Evolutionary conservation across 2,329 filamentous ascomycete species (phyloP).

Genomic region (Epichloe baconii): DNA sequence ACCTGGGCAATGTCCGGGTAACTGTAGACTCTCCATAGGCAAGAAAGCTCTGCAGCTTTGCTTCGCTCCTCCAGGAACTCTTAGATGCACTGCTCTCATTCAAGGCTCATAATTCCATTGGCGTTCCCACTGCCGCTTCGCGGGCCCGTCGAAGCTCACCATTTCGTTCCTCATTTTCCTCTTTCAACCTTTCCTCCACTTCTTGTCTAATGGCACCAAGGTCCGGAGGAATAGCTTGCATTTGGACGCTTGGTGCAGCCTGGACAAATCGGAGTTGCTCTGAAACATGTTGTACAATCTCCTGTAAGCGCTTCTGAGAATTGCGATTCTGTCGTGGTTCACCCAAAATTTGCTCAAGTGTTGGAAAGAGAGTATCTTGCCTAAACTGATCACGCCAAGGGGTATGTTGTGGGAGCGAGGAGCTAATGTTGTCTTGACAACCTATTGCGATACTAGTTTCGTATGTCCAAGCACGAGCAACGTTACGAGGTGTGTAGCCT

Average conservation of each 20-base stretch:
- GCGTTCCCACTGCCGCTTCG: constrained; percentile 43
- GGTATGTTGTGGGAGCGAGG: constrained; percentile 64
- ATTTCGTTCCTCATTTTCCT: constrained; percentile 48
- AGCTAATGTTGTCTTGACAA: constrained; percentile 54
- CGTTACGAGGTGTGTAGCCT: constrained; percentile 92
- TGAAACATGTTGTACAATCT: constrained; percentile 63
- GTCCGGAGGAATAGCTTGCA: constrained; percentile 67
- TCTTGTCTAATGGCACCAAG: constrained; percentile 54
- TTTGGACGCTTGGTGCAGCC: constrained; percentile 76
- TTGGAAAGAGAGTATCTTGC: constrained; percentile 77
- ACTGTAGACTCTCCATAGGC: too few species aligned
- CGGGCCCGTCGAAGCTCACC: constrained; percentile 37
- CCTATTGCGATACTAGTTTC: constrained; percentile 86
- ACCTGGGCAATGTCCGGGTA: too few species aligned
- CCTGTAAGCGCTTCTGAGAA: constrained; percentile 58
- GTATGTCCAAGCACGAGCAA: constrained; percentile 91
- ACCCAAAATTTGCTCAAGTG: constrained; percentile 57
- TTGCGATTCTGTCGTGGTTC: constrained; percentile 69
- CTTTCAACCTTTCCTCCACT: constrained; percentile 53
- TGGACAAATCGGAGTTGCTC: constrained; percentile 81
- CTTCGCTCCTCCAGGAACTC: too few species aligned
- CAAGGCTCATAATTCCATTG: constrained; percentile 36
- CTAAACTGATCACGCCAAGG: constrained; percentile 84
- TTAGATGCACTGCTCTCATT: too few species aligned
- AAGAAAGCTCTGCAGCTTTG: too few species aligned